A percentile compares a stretch with the other conserved stretches of the same genome.
Evolutionary conservation across 495 filamentous ascomycete genomes (phyloP).

Genomic region (Clohesyomyces aquaticus): DNA sequence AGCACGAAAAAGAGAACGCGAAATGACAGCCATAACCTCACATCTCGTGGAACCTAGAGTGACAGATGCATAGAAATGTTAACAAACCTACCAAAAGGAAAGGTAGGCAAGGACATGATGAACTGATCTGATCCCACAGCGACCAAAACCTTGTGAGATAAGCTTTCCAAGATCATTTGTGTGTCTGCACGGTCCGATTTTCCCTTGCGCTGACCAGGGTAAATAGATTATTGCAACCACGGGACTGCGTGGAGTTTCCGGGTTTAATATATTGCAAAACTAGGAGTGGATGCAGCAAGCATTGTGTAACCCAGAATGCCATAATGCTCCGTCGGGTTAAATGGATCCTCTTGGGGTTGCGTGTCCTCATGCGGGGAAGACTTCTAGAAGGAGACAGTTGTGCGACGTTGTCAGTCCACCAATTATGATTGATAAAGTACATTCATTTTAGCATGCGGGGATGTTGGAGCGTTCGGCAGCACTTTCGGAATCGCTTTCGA

Average conservation of each 20-base stretch:
- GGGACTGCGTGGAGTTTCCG: not conserved
- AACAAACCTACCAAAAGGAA: not conserved
- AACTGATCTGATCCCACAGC: not conserved
- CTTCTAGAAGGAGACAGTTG: slow-evolving; percentile 4
- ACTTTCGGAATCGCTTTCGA: too few species aligned
- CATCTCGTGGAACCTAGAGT: not conserved
- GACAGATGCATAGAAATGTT: not conserved
- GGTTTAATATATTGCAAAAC: slow-evolving; percentile 33
- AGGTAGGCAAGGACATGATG: not conserved
- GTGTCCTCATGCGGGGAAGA: slow-evolving; percentile 8
- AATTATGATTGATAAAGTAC: too few species aligned
- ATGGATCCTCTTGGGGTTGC: not conserved
- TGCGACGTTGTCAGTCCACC: slow-evolving; percentile 1
- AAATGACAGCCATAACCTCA: slow-evolving; percentile 2
- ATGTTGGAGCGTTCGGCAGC: too few species aligned
- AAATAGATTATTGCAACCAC: slow-evolving; percentile 23
- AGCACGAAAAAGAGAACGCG: not conserved
- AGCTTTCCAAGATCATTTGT: not conserved
- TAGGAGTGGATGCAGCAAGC: slow-evolving; percentile 6
- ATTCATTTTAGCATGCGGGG: too few species aligned
- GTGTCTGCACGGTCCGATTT: slow-evolving; percentile 20
- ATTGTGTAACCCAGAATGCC: slow-evolving; percentile 2
- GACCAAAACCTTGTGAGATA: not conserved
- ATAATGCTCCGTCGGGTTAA: not conserved
- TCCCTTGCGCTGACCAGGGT: slow-evolving; percentile 13